Evolutionary conservation across 495 filamentous ascomycete genomes (phyloP).

Genomic region (Emericellopsis terricola): DNA sequence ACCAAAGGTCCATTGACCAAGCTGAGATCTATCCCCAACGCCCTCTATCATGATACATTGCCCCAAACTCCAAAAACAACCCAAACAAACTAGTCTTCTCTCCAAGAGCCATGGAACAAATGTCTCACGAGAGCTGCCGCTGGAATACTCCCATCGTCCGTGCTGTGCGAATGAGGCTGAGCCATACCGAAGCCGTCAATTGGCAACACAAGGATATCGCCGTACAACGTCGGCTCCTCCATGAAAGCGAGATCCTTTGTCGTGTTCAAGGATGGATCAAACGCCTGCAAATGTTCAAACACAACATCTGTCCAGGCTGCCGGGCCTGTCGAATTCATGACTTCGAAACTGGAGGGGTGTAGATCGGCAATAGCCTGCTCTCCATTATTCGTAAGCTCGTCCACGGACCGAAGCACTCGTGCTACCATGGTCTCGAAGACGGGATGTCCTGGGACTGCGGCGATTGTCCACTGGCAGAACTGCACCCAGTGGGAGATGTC

Average conservation of each 20-base stretch:
- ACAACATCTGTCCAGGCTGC: conserved; percentile 12
- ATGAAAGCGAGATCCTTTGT: conserved; percentile 8
- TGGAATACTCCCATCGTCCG: conserved; percentile 6
- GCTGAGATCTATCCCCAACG: too few relatives aligned
- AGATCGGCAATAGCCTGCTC: conserved; percentile 11
- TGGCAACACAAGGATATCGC: conserved; percentile 11
- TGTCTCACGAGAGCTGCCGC: conserved; percentile 10
- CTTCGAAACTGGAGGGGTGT: conserved; percentile 9
- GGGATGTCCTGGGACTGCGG: conserved; percentile 18
- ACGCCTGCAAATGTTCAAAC: conserved; percentile 8
- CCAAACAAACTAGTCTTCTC: too few relatives aligned
- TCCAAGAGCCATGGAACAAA: conserved; percentile 10
- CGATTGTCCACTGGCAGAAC: conserved; percentile 24
- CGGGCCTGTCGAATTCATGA: conserved; percentile 13
- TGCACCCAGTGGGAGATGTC: conserved; percentile 16
- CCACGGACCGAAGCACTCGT: conserved; percentile 14
- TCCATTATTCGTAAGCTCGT: conserved; percentile 10
- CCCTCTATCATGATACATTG: too few relatives aligned
- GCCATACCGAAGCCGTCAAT: conserved; percentile 14
- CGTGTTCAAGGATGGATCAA: conserved; percentile 2
- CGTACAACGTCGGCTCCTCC: conserved; percentile 8
- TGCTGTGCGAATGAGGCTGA: conserved; percentile 10
- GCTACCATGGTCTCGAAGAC: conserved; percentile 17
- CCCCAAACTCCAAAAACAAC: too few relatives aligned
- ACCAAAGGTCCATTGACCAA: too few relatives aligned